Conservation (phyloP, 352 stramenopile species). For the Globisporangium cederbergense region DNA sequence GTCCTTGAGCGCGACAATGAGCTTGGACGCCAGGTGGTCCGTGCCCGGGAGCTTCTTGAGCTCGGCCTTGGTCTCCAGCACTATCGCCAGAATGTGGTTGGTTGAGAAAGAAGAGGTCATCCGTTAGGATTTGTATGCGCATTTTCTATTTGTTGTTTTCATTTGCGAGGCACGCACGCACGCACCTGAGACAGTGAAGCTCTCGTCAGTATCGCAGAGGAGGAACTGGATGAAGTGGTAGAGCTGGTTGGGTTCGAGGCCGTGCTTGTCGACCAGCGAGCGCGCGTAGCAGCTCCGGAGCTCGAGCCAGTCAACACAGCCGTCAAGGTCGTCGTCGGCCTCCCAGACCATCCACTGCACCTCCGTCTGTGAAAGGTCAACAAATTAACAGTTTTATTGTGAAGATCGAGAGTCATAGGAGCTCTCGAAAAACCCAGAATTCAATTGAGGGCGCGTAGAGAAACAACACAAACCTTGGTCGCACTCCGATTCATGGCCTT, state of each 20-base stretch:
- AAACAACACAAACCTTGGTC: slow-evolving; percentile 26
- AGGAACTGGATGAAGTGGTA: slow-evolving; percentile 95
- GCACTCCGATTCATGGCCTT: slow-evolving; percentile 29
- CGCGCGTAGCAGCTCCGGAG: slow-evolving; percentile 91
- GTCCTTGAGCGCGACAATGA: slow-evolving; percentile 34
- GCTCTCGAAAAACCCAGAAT: not conserved
- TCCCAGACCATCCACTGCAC: slow-evolving; percentile 97
- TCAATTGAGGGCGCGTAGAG: not conserved
- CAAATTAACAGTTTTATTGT: not conserved
- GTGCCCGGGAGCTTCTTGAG: slow-evolving; percentile 43
- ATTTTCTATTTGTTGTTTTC: no score
- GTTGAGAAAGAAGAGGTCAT: not conserved
- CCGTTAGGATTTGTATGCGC: not conserved
- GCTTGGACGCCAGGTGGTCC: slow-evolving; percentile 34
- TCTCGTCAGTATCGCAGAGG: slow-evolving; percentile 90
- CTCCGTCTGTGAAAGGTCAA: slow-evolving; percentile 53
- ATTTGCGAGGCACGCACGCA: no score
- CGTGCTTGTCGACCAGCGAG: slow-evolving; percentile 88
- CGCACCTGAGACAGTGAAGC: slow-evolving; percentile 80
- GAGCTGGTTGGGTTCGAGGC: slow-evolving; percentile 91
- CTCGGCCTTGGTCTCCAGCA: slow-evolving; percentile 44
- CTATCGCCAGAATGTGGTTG: slow-evolving; percentile 15
- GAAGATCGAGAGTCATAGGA: not conserved
- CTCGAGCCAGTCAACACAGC: slow-evolving; percentile 88
- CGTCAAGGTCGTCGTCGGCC: slow-evolving; percentile 94